These are phyloP conservation scores for Apiospora marii DNA, from an alignment of 2,329 filamentous ascomycete genomes.

Conservation along the genomic window DNA sequence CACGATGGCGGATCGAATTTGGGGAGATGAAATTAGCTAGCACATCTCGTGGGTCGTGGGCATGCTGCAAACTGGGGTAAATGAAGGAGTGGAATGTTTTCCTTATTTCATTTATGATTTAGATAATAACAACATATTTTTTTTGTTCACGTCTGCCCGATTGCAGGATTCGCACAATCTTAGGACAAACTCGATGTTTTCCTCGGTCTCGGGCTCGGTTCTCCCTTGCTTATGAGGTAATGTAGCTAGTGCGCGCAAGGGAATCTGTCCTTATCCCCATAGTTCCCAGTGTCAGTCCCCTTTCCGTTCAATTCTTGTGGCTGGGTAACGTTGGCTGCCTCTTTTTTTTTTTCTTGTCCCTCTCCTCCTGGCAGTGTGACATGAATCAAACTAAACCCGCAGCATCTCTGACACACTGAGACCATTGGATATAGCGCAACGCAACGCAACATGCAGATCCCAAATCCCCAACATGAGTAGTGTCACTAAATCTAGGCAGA, in stretches of 20 bases:
- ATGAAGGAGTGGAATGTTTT: slow-evolving; percentile 1
- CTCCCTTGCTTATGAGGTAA: slow-evolving; percentile 4
- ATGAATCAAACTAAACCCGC: slow-evolving; percentile 12
- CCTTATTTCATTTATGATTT: not conserved
- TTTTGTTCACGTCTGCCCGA: not conserved
- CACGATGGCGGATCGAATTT: slow-evolving; percentile 21
- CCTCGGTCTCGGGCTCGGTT: not conserved
- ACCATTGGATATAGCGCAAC: slow-evolving; percentile 19
- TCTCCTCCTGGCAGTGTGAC: not conserved
- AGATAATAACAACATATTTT: too few relatives aligned
- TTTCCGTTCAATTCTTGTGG: not conserved
- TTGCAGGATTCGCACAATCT: not conserved
- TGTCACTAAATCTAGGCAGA: slow-evolving; percentile 3
- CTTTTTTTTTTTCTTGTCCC: not conserved
- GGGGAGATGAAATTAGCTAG: slow-evolving; percentile 20
- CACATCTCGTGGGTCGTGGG: slow-evolving; percentile 8
- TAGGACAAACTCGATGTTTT: not conserved
- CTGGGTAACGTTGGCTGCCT: slow-evolving; percentile 19
- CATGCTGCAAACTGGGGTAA: slow-evolving; percentile 17
- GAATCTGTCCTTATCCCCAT: not conserved
- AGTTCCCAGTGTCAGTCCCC: too few relatives aligned
- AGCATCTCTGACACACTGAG: slow-evolving; percentile 18
- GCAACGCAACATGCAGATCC: slow-evolving; percentile 6
- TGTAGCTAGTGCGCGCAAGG: not conserved
- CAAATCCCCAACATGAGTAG: not conserved